phyloP scores from a whole-genome alignment of 305 asterid species.

The Salvia sclarea region DNA sequence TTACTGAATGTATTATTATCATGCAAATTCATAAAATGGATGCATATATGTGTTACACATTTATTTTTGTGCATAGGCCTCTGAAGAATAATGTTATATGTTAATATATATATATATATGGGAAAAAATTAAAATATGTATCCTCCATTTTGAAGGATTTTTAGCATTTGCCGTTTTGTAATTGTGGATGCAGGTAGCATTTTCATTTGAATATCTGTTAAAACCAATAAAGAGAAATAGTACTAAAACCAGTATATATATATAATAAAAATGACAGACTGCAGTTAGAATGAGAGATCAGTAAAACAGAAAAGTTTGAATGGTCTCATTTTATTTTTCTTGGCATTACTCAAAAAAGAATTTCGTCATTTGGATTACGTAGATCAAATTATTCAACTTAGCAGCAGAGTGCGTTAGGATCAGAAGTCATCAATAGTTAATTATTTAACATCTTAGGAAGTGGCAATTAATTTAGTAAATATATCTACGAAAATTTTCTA shows the following conservation, averaged over 20 bases:
- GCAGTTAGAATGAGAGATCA: slow-evolving; percentile 30
- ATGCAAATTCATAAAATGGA: too few species aligned
- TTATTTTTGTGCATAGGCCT: too few species aligned
- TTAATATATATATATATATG: too few species aligned
- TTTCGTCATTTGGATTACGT: not conserved
- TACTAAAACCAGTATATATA: not conserved
- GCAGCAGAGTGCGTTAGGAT: too few species aligned
- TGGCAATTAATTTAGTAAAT: too few species aligned
- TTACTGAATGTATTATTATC: too few species aligned
- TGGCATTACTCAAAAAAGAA: not conserved
- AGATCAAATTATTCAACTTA: not conserved
- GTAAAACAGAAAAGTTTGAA: slow-evolving; percentile 17
- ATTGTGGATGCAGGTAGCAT: not conserved
- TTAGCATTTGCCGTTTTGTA: not conserved
- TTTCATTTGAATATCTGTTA: not conserved
- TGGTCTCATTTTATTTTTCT: slow-evolving; percentile 14
- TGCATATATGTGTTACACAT: not conserved
- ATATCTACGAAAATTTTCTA: too few species aligned
- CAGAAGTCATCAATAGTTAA: too few species aligned
- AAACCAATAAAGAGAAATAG: not conserved
- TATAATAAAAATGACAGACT: not conserved
- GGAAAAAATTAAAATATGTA: too few species aligned
- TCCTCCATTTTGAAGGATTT: too few species aligned
- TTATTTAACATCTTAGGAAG: too few species aligned
- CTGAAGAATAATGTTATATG: too few species aligned